These are phyloP conservation scores for Trichophyton simii DNA, from an alignment of 2,329 filamentous ascomycete genomes.

Conservation along the genomic window DNA sequence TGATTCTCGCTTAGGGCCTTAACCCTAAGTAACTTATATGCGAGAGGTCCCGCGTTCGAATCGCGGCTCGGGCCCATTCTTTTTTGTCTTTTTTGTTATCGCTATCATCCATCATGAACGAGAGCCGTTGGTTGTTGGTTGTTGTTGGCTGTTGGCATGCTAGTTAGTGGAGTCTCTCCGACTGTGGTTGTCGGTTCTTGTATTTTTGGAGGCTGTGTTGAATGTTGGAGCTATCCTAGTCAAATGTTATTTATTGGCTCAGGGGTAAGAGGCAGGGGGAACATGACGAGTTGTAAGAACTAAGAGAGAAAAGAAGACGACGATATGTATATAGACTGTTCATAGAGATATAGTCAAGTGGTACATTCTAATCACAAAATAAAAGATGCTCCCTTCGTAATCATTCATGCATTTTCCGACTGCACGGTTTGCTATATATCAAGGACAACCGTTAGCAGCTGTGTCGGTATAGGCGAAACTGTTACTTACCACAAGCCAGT, in stretches of 20 bases:
- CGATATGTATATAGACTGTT: neutral
- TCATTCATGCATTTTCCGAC: conserved; percentile 33
- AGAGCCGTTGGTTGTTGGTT: neutral
- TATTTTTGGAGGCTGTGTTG: neutral
- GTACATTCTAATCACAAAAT: neutral
- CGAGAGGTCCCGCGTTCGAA: conserved; percentile 6
- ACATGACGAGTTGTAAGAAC: neutral
- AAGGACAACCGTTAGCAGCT: conserved; percentile 5
- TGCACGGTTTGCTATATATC: conserved; percentile 33
- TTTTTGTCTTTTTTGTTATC: neutral
- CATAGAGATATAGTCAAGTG: neutral
- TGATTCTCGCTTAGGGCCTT: conserved; percentile 6
- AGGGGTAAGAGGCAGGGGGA: neutral
- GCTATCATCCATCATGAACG: neutral
- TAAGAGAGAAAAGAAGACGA: neutral
- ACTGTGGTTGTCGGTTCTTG: neutral
- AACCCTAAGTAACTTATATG: conserved; percentile 4
- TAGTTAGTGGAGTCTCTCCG: neutral
- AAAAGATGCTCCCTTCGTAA: conserved; percentile 4
- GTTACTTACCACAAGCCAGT: conserved; percentile 77
- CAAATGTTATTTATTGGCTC: neutral
- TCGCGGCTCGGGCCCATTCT: conserved; percentile 4
- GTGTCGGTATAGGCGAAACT: neutral
- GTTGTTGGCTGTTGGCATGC: neutral
- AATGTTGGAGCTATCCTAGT: neutral